Conservation (phyloP, 148 eudicot genomes). For the Camellia sinensis region DNA sequence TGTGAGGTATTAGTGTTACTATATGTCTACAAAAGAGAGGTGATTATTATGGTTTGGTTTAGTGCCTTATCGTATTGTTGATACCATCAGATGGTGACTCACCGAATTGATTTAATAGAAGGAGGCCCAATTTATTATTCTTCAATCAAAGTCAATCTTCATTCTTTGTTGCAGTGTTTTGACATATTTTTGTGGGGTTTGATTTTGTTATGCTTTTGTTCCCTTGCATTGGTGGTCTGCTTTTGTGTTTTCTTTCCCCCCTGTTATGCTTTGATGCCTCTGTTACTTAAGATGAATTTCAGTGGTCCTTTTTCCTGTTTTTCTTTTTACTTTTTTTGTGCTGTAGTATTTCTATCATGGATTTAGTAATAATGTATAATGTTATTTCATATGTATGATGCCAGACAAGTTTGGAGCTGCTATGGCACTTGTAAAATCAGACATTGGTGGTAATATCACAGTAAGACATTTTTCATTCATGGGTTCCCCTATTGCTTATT, state of each 20-base stretch:
- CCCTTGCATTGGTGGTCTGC: background rate
- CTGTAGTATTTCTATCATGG: background rate
- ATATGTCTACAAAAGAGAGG: no score
- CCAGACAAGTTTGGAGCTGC: slow-evolving; percentile 75
- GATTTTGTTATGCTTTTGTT: background rate
- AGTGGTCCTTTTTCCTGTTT: background rate
- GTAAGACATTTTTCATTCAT: slow-evolving; percentile 37
- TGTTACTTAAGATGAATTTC: background rate
- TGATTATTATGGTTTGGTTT: no score
- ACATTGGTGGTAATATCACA: slow-evolving; percentile 63
- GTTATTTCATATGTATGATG: background rate
- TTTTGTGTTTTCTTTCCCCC: background rate
- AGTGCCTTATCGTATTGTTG: no score
- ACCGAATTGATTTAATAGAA: no score
- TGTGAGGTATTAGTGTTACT: no score
- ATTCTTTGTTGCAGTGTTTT: no score
- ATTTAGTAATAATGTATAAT: background rate
- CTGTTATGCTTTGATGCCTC: background rate
- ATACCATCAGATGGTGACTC: no score
- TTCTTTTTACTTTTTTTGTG: background rate
- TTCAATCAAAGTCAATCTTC: no score
- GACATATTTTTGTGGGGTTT: background rate
- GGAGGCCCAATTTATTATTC: no score
- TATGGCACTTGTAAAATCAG: slow-evolving; percentile 67
- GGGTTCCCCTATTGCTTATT: background rate